Conservation (phyloP, 495 filamentous ascomycete species). For the Aspergillus nanangensis region DNA sequence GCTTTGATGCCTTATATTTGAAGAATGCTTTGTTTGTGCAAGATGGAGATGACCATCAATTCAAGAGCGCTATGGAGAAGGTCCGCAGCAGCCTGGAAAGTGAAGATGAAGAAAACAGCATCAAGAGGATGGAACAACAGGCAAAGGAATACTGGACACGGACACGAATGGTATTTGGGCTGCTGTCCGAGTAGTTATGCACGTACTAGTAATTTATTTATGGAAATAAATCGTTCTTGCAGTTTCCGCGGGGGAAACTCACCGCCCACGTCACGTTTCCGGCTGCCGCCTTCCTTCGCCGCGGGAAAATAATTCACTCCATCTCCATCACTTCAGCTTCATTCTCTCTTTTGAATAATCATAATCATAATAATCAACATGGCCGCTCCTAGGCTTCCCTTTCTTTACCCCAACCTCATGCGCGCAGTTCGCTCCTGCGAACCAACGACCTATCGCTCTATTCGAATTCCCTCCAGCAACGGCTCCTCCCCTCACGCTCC, state of each 20-base stretch:
- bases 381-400: conserved; percentile 64
- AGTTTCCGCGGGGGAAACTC: conserved; percentile 31
- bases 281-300: conserved; percentile 19
- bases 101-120: conserved; percentile 32
- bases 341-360: conserved; percentile 2
- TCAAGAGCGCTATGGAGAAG: conserved; percentile 41
- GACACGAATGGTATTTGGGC: conserved; percentile 69
- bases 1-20: conserved; percentile 76
- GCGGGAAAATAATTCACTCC: conserved; percentile 26
- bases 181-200: conserved; percentile 28
- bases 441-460: conserved; percentile 24
- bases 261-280: conserved; percentile 28
- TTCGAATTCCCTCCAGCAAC: conserved; percentile 19
- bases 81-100: conserved; percentile 44
- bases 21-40: conserved; percentile 34
- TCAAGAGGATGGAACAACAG: conserved; percentile 48
- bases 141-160: conserved; percentile 76
- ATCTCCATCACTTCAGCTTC: not conserved
- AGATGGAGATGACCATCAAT: conserved; percentile 25
- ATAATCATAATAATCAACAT: too few species aligned
- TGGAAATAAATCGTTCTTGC: not conserved
- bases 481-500: conserved; percentile 16
- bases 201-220: not conserved
- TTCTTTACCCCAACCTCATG: conserved; percentile 71
- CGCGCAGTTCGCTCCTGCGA: conserved; percentile 36